Evolutionary conservation across 176 grass and related monocot species (phyloP).

Genomic region (Zoysia japonica): DNA sequence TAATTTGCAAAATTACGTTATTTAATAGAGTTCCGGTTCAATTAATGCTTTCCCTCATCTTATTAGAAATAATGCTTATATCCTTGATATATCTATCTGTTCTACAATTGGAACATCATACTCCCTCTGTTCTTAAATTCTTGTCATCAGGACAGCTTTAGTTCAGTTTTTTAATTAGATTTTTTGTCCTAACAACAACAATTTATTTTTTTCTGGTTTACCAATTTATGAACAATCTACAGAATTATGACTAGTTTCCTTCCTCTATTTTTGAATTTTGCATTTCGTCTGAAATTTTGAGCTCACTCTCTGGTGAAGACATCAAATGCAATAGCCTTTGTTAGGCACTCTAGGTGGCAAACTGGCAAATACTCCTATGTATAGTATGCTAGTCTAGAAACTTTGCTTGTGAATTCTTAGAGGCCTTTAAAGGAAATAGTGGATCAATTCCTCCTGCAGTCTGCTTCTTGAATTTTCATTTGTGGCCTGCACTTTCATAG

Average conservation of each 20-base stretch:
- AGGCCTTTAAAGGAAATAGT: conserved; percentile 12
- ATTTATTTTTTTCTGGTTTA: neutral
- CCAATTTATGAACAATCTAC: neutral
- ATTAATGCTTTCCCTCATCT: conserved; percentile 8
- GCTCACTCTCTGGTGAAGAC: neutral
- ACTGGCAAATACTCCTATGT: neutral
- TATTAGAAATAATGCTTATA: neutral
- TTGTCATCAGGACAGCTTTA: too few species aligned
- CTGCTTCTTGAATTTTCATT: neutral
- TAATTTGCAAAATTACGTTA: neutral
- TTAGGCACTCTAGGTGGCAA: neutral
- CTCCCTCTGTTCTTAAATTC: neutral
- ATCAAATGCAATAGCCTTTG: neutral
- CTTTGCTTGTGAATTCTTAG: neutral
- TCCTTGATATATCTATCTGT: neutral
- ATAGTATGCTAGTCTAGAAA: neutral
- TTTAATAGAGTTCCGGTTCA: neutral
- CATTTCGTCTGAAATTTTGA: conserved; percentile 24
- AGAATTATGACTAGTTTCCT: neutral
- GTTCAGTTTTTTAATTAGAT: too few species aligned
- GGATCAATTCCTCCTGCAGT: neutral
- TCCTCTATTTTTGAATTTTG: conserved; percentile 10
- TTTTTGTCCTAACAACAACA: too few species aligned
- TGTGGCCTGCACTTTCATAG: neutral
- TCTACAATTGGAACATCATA: neutral